Base-by-base conservation (phyloP, 176 grass and related monocot genomes). In the Tillandsia leiboldiana region DNA sequence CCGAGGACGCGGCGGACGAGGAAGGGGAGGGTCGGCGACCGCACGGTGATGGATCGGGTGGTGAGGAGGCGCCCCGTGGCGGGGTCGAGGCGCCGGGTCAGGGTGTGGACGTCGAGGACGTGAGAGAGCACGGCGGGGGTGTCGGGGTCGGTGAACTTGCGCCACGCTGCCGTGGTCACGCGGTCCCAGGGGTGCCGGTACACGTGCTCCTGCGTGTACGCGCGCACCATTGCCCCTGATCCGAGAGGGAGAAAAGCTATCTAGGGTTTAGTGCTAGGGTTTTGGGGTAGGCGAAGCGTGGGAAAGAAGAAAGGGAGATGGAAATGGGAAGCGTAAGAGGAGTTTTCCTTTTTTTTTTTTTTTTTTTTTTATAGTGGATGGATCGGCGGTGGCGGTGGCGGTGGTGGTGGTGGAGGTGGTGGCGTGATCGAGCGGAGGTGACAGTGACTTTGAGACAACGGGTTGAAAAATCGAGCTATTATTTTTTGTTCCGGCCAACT, bases 141-240 rank as follows among this genome's bases (percentile, higher is more conserved):
- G 10, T 77, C 83, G 67, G 92, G 92, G 73, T 96, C 92, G 23
- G 88, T 96, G 88, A 82, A 96, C 86, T 96, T 96, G 70, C 92
- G 92, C 92, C 88, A 96, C 47, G 83, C 81, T 57, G 92, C 92
- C 24, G 92, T 80, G 54, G 92, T 96, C 62, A 96, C 92, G 15
- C 92, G 92, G 68, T 96, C 88, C 92, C 92, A 96, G 26, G 92
- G 92, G 68, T 96, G 92, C 72, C 81, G 81, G 73, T 96, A 96
- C 17, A 91, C 81, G 61, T 96, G 92, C 73, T 96, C 92, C 74
- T 96, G 88, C 57, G 79, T 87, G 88, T 96, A 96, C 54, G 87
- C 73, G n/a, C 73, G 82, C 66, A 89, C 86, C 78, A 91, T 86
- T 64, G 12, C 11, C 3, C 2, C 28, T 48, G 12, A 11, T n/a